Evolutionary conservation across 495 filamentous ascomycete species (phyloP), one percentile per base, ranked within the genome.

Genomic region (Tuber borchii): DNA sequence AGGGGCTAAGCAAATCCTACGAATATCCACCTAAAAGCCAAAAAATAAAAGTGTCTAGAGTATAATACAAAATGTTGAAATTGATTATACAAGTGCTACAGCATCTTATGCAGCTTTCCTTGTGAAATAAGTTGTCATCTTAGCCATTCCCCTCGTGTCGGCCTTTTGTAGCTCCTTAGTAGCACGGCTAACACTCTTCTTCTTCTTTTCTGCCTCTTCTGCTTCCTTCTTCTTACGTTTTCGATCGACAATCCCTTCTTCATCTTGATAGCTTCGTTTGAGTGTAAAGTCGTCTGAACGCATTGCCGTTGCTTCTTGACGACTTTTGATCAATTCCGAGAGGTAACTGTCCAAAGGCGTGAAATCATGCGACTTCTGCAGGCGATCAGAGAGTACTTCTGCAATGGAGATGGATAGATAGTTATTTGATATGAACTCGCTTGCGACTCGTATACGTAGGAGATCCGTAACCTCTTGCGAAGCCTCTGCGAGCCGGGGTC

Each of bases 81-180:
- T 2, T 31, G 4, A 34, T 31, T 8, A 65, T 7, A 7, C 22
- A 61, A 34, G 3, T 19, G 26, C 14, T 31, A 65, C 26, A 31
- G 14, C 0, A 65, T 10, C 26, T 14, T 19, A 31, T 65, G 14
- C 14, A 65, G 26, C 78, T 76, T 89, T 90, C 86, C 94, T 97
- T 51, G 87, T 88, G 83, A 99, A 99, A 83, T 98, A 99, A 76
- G 90, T 88, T 79, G 93, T 97, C 90, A 99, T 88, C 87, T 97
- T 98, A 87, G 92, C 93, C 95, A 99, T 99, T 40, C 95, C 96
- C 22, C 81, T 89, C 0, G 90, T 93, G 83, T 97, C 91, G 20
- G 92, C 95, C 85, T 97, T 98, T 83, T 91, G 91, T 80, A 99
- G 82, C 56, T 94, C 87, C 79, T 88, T 90, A 1, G 97, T 89